phyloP scores from a whole-genome alignment of 257 asterid genomes.

The Salvia rosmarinus region DNA sequence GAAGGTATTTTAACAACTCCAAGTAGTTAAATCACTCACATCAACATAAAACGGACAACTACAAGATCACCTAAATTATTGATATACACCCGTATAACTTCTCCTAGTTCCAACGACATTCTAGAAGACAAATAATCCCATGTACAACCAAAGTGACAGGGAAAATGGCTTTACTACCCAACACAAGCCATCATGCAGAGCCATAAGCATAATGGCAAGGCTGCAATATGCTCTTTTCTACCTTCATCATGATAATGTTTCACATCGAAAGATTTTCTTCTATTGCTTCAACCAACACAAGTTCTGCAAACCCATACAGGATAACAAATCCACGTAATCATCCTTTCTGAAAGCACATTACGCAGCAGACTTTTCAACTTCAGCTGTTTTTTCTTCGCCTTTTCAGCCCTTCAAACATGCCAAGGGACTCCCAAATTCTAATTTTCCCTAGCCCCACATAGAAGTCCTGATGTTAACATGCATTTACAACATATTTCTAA shows the following conservation, averaged over 20 bases:
- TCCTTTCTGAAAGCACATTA: constrained; percentile 15
- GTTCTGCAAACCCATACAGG: constrained; percentile 26
- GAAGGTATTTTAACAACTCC: background rate
- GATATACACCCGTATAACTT: background rate
- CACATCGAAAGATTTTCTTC: background rate
- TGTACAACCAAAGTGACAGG: background rate
- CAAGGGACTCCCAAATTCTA: constrained; percentile 13
- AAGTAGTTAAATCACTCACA: background rate
- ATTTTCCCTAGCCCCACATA: constrained; percentile 19
- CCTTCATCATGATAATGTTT: constrained; percentile 2
- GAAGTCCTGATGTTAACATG: constrained; percentile 24
- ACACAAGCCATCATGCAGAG: constrained; percentile 19
- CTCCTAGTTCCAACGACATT: constrained; percentile 25
- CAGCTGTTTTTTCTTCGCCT: constrained; percentile 6
- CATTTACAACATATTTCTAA: constrained; percentile 8
- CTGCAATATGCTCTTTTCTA: constrained; percentile 22
- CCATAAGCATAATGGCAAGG: constrained; percentile 20
- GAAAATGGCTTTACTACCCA: constrained; percentile 27
- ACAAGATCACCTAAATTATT: background rate
- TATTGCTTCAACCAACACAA: constrained; percentile 30
- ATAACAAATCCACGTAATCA: constrained; percentile 13
- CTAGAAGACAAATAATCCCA: constrained; percentile 22
- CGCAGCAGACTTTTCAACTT: background rate
- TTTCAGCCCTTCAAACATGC: constrained; percentile 21
- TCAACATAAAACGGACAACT: background rate